phyloP scores from a whole-genome alignment of 2,329 filamentous ascomycete genomes.

The Fusarium circinatum region DNA sequence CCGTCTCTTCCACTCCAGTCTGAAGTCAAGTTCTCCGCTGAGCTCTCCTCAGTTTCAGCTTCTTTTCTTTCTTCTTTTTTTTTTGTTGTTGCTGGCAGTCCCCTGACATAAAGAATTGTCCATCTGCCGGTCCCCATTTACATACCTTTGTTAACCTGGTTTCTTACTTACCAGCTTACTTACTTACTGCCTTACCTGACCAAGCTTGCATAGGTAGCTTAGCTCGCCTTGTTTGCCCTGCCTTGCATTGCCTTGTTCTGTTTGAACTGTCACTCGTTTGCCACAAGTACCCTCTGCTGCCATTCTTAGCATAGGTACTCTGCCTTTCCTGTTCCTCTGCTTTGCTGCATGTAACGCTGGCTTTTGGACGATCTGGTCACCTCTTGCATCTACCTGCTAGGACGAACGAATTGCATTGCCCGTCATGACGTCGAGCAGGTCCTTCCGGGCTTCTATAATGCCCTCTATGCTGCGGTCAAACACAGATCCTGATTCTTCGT shows the following conservation, averaged over 20 bases:
- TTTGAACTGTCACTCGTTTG: slow-evolving; percentile 16
- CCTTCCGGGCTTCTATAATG: slow-evolving; percentile 52
- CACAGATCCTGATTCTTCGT: slow-evolving; percentile 43
- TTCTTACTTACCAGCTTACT: not conserved
- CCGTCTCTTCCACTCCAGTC: slow-evolving; percentile 15
- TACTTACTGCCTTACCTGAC: not conserved
- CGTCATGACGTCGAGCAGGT: slow-evolving; percentile 61
- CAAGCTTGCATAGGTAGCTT: slow-evolving; percentile 11
- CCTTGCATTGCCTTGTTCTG: slow-evolving; percentile 13
- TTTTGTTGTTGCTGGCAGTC: not conserved
- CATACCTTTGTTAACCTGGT: slow-evolving; percentile 6
- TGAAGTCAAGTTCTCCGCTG: slow-evolving; percentile 1
- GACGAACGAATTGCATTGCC: slow-evolving; percentile 30
- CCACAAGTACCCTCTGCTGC: slow-evolving; percentile 34
- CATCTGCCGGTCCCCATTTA: slow-evolving; percentile 17
- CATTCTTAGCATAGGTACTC: slow-evolving; percentile 40
- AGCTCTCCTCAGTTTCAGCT: slow-evolving; percentile 6
- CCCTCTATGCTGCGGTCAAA: slow-evolving; percentile 50
- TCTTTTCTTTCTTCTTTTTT: not conserved
- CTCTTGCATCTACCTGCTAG: not conserved
- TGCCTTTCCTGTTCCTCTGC: slow-evolving; percentile 1
- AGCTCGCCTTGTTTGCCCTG: slow-evolving; percentile 3
- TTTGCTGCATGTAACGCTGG: slow-evolving; percentile 48
- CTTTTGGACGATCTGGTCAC: slow-evolving; percentile 22
- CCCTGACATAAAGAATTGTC: slow-evolving; percentile 25